Conservation (phyloP, 805 yeast genomes). For the Kurtzmaniella cleridarum region DNA sequence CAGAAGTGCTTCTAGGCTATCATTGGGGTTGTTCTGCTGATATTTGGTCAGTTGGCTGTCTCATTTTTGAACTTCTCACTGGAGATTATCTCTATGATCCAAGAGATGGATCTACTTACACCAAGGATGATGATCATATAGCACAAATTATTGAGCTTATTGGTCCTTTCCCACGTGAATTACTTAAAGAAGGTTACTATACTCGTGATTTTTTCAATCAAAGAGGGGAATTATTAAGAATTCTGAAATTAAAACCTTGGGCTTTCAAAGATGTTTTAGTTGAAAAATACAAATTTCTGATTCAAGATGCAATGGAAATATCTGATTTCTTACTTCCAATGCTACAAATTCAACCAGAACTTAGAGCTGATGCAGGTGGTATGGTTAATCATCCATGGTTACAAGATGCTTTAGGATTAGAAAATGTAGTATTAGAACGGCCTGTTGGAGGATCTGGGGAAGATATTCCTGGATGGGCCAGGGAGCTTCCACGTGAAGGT, state of each 20-base stretch:
- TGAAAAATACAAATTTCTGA: constrained; percentile 78
- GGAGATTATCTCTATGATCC: constrained; percentile 97
- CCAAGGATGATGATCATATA: constrained; percentile 92
- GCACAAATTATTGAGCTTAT: constrained; percentile 89
- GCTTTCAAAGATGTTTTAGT: constrained; percentile 70
- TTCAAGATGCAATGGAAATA: constrained; percentile 64
- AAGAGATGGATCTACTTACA: constrained; percentile 63
- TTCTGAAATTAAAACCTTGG: constrained; percentile 85
- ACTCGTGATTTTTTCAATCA: constrained; percentile 59
- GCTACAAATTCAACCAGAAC: constrained; percentile 72
- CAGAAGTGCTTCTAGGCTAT: constrained; percentile 64
- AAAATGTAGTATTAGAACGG: constrained; percentile 64
- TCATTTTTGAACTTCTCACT: constrained; percentile 83
- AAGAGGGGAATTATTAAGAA: constrained; percentile 68
- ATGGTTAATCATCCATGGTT: constrained; percentile 85
- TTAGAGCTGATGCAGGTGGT: constrained; percentile 94
- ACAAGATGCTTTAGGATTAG: constrained; percentile 71
- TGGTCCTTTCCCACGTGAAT: constrained; percentile 59
- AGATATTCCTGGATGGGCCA: constrained; percentile 89
- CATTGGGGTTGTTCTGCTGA: constrained; percentile 95
- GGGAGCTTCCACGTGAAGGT: constrained; percentile 39
- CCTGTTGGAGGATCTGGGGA: constrained; percentile 75
- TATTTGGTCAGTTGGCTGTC: constrained; percentile 93
- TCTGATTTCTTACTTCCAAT: constrained; percentile 79
- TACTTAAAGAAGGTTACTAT: constrained; percentile 57